Evolutionary conservation across 2,329 filamentous ascomycete species (phyloP).

Genomic region (Volutella citrinella): DNA sequence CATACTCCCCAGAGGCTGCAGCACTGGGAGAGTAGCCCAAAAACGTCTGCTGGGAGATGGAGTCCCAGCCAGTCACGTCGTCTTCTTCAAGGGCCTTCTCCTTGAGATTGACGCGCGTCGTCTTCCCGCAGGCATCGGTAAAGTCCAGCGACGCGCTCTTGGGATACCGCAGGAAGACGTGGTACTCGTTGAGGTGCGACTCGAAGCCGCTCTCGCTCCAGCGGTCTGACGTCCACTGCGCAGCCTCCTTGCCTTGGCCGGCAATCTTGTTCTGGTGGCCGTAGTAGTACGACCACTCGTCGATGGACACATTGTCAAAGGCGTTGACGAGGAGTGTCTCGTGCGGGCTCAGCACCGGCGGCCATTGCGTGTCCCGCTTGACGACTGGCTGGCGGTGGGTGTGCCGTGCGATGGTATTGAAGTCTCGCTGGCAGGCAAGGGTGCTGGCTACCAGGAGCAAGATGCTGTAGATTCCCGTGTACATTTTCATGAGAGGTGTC

Average conservation of each 20-base stretch:
- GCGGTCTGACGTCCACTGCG: conserved; percentile 36
- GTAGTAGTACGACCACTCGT: conserved; percentile 38
- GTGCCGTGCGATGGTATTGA: conserved; percentile 24
- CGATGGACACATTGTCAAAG: conserved; percentile 36
- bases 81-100: conserved; percentile 74
- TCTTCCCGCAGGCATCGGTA: conserved; percentile 39
- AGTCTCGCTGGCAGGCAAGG: conserved; percentile 30
- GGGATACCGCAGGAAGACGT: conserved; percentile 61
- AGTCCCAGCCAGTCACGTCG: conserved; percentile 64
- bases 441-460: too few species aligned
- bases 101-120: conserved; percentile 64
- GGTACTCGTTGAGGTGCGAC: conserved; percentile 43
- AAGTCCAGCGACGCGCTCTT: conserved; percentile 49
- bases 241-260: conserved; percentile 34
- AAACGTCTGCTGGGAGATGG: conserved; percentile 69
- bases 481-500: too few species aligned
- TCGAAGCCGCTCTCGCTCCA: conserved; percentile 35
- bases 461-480: too few species aligned
- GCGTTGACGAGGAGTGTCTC: conserved; percentile 34
- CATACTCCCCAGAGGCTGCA: conserved; percentile 70
- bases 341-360: conserved; percentile 30
- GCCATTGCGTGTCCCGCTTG: conserved; percentile 33
- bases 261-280: conserved; percentile 37
- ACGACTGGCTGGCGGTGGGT: conserved; percentile 30
- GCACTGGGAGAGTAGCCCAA: conserved; percentile 80